Evolutionary conservation across 2,329 filamentous ascomycete species (phyloP), one percentile per base, ranked within the genome.

Genomic region (Colletotrichum sp.): DNA sequence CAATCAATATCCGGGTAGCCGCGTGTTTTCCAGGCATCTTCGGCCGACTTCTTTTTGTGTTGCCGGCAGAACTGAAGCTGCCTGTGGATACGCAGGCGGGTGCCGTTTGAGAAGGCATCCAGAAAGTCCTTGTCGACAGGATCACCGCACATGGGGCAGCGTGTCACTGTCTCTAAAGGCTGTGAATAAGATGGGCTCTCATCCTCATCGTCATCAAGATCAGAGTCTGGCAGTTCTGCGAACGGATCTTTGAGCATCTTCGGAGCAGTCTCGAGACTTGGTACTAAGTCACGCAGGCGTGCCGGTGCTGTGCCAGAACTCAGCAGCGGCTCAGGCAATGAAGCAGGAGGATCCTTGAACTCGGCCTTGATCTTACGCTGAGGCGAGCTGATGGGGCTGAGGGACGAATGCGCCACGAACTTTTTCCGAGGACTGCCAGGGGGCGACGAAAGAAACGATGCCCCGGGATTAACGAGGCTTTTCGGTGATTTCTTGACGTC

Each of bases 1-100:
- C 95, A 98, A 74, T 95, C 85, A 67, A 98, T 93, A 0, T 85
- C 82, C 0, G 95, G 95, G 81, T 96, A 97, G 0, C 90, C 89
- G 59, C 87, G 89, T 16, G 87, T 82, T 12, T 78, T 80, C 85
- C 90, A 91, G 5, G 82, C 82, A 9, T 86, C 83, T 71, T 85
- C 79, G 3, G 93, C 93, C 4, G 89, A 86, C 34, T 86, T 84
- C 74, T 86, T 88, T 79, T 90, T 91, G 85, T 95, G 94, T 9
- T 87, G 84, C 59, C 88, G 86, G 82, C 94, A 95, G 82, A 95
- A 95, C 21, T 84, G 86, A 24, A 88, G 86, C 82, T 95, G 92
- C 79, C 90, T 87, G 36, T 87, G 87, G 43, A 94, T 88, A 36
- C 86, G 90, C 84, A 93, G 86, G 57, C 85, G 84, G 60, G 83